A percentile compares a stretch with the other conserved stretches of the same genome.
phyloP scores from a whole-genome alignment of 345 rosid species.

The Gossypioides kirkii region DNA sequence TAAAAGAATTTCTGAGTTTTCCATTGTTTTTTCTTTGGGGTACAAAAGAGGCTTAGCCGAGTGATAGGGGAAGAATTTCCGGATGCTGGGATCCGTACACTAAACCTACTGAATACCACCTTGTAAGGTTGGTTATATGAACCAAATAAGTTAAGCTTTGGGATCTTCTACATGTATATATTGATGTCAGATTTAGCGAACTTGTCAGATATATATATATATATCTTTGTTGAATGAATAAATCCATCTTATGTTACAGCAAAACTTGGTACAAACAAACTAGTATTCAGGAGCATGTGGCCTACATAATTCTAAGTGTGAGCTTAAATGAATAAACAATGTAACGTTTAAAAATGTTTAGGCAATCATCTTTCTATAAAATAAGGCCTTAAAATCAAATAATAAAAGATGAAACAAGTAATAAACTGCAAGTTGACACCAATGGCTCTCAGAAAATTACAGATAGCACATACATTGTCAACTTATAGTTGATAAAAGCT shows the following conservation, averaged over 20 bases:
- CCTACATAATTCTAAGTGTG: neutral
- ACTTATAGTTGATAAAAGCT: too few relatives aligned
- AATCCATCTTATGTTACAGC: neutral
- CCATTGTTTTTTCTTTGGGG: neutral
- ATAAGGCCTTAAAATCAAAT: too few relatives aligned
- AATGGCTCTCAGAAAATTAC: too few relatives aligned
- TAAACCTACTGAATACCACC: neutral
- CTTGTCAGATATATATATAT: neutral
- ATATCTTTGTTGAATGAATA: neutral
- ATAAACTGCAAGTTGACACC: too few relatives aligned
- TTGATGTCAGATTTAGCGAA: neutral
- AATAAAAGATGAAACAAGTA: too few relatives aligned
- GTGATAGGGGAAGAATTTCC: neutral
- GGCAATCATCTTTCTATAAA: too few relatives aligned
- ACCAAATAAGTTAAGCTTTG: neutral
- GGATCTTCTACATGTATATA: too few relatives aligned
- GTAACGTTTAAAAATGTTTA: too few relatives aligned
- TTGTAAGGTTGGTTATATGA: neutral
- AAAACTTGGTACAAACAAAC: neutral
- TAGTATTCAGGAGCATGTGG: neutral
- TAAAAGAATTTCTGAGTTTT: neutral
- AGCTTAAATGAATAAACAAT: too few relatives aligned
- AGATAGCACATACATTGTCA: too few relatives aligned
- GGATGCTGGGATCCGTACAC: neutral
- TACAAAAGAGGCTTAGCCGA: neutral